phyloP scores from a whole-genome alignment of 495 filamentous ascomycete genomes.

The Tuber indicum region DNA sequence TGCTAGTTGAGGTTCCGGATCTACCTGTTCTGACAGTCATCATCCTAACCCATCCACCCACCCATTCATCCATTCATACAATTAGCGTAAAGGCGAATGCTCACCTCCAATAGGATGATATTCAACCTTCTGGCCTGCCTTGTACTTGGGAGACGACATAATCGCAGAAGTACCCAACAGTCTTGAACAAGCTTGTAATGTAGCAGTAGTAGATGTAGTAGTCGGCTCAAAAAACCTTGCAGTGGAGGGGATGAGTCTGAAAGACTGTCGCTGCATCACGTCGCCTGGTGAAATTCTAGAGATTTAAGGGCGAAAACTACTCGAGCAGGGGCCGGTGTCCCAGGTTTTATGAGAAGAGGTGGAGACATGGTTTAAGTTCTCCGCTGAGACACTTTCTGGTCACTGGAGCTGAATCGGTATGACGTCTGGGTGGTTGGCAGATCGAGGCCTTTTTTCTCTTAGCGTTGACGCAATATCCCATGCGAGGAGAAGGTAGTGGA shows the following conservation, averaged over 20 bases:
- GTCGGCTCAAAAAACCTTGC: background rate
- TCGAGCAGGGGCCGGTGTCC: too few species aligned
- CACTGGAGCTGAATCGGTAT: background rate
- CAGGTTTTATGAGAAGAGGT: background rate
- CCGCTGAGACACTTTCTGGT: background rate
- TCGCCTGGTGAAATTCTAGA: background rate
- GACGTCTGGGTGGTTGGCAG: background rate
- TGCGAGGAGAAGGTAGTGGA: background rate
- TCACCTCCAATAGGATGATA: constrained; percentile 41
- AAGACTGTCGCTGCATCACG: background rate
- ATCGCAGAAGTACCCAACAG: background rate
- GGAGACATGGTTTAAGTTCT: background rate
- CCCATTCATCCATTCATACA: background rate
- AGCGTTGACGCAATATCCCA: background rate
- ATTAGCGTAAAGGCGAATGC: background rate
- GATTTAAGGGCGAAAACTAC: background rate
- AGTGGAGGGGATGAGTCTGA: background rate
- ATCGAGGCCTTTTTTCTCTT: background rate
- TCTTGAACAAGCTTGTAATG: background rate
- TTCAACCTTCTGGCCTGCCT: constrained; percentile 36
- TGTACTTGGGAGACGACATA: constrained; percentile 16
- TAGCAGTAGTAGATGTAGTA: background rate
- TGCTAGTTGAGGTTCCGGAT: constrained; percentile 35
- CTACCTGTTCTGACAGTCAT: constrained; percentile 14
- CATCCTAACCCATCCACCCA: background rate